Conservation (phyloP, 1,284 basidiomycete species). For the Phellopilus nigrolimitatus region DNA sequence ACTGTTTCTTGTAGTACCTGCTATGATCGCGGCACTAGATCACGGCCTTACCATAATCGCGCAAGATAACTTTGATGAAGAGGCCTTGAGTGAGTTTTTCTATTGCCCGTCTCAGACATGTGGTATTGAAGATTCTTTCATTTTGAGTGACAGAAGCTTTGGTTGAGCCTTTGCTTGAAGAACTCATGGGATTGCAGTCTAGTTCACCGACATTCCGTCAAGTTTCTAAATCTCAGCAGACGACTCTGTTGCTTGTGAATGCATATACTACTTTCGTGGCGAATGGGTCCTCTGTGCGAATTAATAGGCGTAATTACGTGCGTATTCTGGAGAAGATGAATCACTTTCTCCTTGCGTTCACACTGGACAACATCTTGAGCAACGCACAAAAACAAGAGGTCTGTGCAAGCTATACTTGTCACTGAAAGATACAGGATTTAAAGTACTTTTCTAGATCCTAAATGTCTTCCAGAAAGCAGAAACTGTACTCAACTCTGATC, state of each 20-base stretch:
- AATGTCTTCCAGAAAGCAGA: conserved; percentile 53
- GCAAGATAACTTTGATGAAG: conserved; percentile 30
- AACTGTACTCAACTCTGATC: conserved; percentile 41
- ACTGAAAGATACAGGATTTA: too few relatives aligned
- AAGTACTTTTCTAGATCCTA: conserved; percentile 45
- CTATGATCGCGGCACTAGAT: conserved; percentile 60
- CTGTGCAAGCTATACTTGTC: too few relatives aligned
- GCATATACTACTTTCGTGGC: conserved; percentile 54
- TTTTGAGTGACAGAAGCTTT: conserved; percentile 39
- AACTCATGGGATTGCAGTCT: conserved; percentile 59
- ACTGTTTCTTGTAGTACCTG: conserved; percentile 60
- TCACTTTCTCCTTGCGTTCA: conserved; percentile 61
- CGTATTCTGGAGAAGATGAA: conserved; percentile 63
- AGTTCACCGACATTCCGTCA: conserved; percentile 60
- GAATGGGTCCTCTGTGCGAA: conserved; percentile 34
- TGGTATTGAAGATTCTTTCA: conserved; percentile 20
- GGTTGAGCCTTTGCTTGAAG: conserved; percentile 60
- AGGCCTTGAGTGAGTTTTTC: conserved; percentile 24
- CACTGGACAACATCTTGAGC: conserved; percentile 54
- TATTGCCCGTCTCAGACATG: background rate
- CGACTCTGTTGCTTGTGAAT: conserved; percentile 59
- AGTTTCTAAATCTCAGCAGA: conserved; percentile 64
- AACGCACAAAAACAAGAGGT: conserved; percentile 66
- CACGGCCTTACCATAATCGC: conserved; percentile 34
- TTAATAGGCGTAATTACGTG: conserved; percentile 41